Percentiles rank a stretch among this genome's conserved stretches.
Evolutionary conservation across 495 filamentous ascomycete species (phyloP).

Genomic region (Cercophora samala): DNA sequence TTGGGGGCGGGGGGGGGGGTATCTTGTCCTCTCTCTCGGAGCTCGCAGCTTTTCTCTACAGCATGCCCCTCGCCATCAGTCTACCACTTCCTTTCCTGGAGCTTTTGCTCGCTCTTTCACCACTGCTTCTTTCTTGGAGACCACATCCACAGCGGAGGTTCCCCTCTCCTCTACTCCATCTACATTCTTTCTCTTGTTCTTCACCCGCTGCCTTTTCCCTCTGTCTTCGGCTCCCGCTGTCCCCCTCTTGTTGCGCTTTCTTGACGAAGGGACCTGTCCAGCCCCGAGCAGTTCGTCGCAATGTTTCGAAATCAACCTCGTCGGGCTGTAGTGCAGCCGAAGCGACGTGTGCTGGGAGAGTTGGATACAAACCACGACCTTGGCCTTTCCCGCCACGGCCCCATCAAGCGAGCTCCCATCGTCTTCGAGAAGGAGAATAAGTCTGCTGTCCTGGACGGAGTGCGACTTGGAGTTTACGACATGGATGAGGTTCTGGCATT

Average conservation of each 20-base stretch:
- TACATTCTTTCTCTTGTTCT: not conserved
- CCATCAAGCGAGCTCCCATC: slow-evolving; percentile 23
- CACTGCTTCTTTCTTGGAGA: not conserved
- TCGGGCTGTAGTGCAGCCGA: not conserved
- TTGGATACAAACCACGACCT: slow-evolving; percentile 23
- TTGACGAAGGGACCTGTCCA: not conserved
- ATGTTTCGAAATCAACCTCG: not conserved
- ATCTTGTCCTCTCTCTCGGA: not conserved
- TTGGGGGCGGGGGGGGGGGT: too few relatives aligned
- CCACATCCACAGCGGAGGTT: not conserved
- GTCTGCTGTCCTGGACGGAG: slow-evolving; percentile 16
- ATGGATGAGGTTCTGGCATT: slow-evolving; percentile 21
- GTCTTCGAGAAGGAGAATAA: slow-evolving; percentile 29
- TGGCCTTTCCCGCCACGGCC: slow-evolving; percentile 15
- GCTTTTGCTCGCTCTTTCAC: not conserved
- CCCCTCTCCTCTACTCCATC: not conserved
- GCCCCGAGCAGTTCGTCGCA: not conserved
- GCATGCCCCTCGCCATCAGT: not conserved
- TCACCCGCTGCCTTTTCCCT: not conserved
- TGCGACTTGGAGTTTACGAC: slow-evolving; percentile 24
- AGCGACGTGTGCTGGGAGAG: slow-evolving; percentile 21
- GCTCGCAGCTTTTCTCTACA: not conserved
- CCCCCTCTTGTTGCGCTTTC: not conserved
- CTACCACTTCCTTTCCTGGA: not conserved
- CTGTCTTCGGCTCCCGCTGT: not conserved